phyloP scores from a whole-genome alignment of 495 filamentous ascomycete genomes.

The Aeminium ludgeri region DNA sequence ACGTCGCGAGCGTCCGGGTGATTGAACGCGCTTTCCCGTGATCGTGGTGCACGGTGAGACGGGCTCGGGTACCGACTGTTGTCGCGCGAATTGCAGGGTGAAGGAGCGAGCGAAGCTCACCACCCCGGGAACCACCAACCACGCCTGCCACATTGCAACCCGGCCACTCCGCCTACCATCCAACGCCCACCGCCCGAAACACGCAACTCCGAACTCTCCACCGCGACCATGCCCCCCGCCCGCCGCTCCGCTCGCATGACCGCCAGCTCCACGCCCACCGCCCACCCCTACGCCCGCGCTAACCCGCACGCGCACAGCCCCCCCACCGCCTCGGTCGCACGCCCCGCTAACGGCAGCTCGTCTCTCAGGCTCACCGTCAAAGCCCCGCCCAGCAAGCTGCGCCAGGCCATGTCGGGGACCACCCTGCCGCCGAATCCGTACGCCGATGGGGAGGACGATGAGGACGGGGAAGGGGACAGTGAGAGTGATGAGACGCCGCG shows the following conservation, averaged over 20 bases:
- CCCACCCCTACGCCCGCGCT: slow-evolving; percentile 5
- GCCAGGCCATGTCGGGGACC: slow-evolving; percentile 47
- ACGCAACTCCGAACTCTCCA: too few relatives aligned
- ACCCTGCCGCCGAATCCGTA: slow-evolving; percentile 31
- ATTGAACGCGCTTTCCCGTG: too few relatives aligned
- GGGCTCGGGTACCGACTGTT: too few relatives aligned
- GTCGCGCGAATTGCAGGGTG: too few relatives aligned
- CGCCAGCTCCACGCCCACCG: neutral
- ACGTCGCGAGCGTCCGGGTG: too few relatives aligned
- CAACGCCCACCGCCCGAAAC: neutral
- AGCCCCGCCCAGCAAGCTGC: slow-evolving; percentile 64
- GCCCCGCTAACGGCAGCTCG: slow-evolving; percentile 4
- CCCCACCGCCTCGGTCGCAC: slow-evolving; percentile 5
- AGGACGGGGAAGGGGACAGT: too few relatives aligned
- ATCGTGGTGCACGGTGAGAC: too few relatives aligned
- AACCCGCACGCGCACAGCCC: slow-evolving; percentile 2
- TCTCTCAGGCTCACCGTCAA: slow-evolving; percentile 60
- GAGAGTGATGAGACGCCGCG: slow-evolving; percentile 11
- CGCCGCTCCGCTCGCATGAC: slow-evolving; percentile 10
- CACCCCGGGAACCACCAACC: too few relatives aligned
- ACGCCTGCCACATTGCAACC: too few relatives aligned
- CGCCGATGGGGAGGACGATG: slow-evolving; percentile 43
- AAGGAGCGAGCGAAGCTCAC: too few relatives aligned
- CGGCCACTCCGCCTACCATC: neutral
- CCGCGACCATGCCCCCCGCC: slow-evolving; percentile 15